Evolutionary conservation across 371 early-diverging fungal genomes (phyloP).

Genomic region (Sporodiniella umbellata): DNA sequence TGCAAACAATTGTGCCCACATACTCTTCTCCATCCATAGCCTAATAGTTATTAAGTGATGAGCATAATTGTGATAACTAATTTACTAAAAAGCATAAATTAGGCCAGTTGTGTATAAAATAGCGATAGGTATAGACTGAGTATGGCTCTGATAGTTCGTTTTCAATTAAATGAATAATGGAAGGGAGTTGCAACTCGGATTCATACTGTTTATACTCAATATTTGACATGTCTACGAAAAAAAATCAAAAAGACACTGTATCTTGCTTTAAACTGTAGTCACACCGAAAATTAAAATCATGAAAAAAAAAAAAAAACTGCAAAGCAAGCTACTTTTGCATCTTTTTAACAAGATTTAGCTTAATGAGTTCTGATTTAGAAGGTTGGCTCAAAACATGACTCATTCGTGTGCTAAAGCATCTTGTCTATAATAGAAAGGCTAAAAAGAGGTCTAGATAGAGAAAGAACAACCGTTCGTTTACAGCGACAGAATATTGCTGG

Average conservation of each 20-base stretch:
- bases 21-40: constrained; percentile 60
- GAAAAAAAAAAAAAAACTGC: no score
- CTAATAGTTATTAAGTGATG: constrained; percentile 22
- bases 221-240: background rate
- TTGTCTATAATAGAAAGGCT: background rate
- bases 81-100: constrained; percentile 77
- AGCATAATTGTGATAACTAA: background rate
- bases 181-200: constrained; percentile 67
- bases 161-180: constrained; percentile 80
- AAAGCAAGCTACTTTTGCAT: no score
- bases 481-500: background rate
- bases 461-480: background rate
- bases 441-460: background rate
- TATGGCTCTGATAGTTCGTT: constrained; percentile 95
- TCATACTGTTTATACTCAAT: constrained; percentile 59
- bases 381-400: background rate
- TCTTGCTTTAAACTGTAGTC: background rate
- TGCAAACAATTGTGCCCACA: constrained; percentile 89
- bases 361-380: background rate
- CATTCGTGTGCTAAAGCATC: background rate
- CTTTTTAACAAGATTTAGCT: no score
- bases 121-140: constrained; percentile 96
- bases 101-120: constrained; percentile 91
- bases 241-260: background rate
- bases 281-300: background rate